phyloP scores from a whole-genome alignment of 2,329 filamentous ascomycete genomes.

The Mycosphaerella sp. region DNA sequence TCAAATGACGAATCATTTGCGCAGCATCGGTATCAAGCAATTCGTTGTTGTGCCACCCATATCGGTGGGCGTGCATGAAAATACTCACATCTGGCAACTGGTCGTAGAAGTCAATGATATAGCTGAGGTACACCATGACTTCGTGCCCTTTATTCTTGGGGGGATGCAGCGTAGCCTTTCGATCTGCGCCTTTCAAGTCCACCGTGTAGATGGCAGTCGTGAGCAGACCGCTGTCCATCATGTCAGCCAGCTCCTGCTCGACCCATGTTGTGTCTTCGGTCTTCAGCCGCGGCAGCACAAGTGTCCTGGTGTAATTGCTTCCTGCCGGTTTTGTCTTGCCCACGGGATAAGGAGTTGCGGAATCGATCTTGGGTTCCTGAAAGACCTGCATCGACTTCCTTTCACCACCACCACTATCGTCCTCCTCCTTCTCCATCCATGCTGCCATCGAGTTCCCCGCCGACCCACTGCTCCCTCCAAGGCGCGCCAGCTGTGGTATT shows the following conservation, averaged over 20 bases:
- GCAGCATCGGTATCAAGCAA: slow-evolving; percentile 41
- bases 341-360: slow-evolving; percentile 26
- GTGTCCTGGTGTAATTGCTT: slow-evolving; percentile 47
- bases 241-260: slow-evolving; percentile 45
- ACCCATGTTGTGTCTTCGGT: slow-evolving; percentile 52
- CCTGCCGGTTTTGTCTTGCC: slow-evolving; percentile 40
- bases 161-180: slow-evolving; percentile 42
- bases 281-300: slow-evolving; percentile 51
- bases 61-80: slow-evolving; percentile 57
- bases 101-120: slow-evolving; percentile 58
- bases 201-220: slow-evolving; percentile 47
- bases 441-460: slow-evolving; percentile 14
- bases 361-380: slow-evolving; percentile 26
- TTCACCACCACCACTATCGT: neutral
- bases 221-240: slow-evolving; percentile 34
- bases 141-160: slow-evolving; percentile 57
- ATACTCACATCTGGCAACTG: slow-evolving; percentile 53
- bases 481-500: slow-evolving; percentile 38
- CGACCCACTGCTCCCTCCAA: slow-evolving; percentile 35
- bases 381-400: slow-evolving; percentile 16
- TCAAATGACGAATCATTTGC: slow-evolving; percentile 43
- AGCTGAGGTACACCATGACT: slow-evolving; percentile 56
- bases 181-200: slow-evolving; percentile 36
- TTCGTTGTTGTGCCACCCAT: slow-evolving; percentile 54
- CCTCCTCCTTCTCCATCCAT: slow-evolving; percentile 6